A percentile compares a stretch with the other conserved stretches of the same genome.
These are phyloP conservation scores for Aspergillus ellipticus DNA, from an alignment of 495 filamentous ascomycete species.

Conservation along the genomic window DNA sequence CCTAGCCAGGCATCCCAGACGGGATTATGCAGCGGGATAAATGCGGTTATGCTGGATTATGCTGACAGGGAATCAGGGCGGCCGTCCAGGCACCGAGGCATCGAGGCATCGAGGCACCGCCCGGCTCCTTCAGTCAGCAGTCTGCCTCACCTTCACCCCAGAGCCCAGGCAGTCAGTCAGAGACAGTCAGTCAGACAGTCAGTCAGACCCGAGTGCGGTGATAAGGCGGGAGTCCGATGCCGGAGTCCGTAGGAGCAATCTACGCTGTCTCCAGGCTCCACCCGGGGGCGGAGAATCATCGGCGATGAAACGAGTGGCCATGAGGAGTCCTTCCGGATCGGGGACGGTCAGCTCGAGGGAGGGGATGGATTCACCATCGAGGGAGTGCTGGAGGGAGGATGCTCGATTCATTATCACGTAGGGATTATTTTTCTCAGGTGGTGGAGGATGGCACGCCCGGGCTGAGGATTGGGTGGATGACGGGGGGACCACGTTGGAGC, in stretches of 20 bases:
- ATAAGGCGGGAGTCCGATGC: not conserved
- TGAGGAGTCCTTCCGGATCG: no score
- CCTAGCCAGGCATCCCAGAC: not conserved
- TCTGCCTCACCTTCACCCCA: not conserved
- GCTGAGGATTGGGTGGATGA: no score
- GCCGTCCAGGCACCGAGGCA: no score
- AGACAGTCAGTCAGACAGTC: not conserved
- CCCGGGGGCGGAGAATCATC: not conserved
- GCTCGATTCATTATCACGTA: not conserved
- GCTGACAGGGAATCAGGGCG: not conserved
- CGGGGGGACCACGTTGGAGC: slow-evolving; percentile 1
- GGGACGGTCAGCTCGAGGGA: not conserved
- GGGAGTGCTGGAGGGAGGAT: no score
- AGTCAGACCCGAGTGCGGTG: not conserved
- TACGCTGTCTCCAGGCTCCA: not conserved
- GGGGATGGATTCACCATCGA: no score
- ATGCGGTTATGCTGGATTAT: not conserved
- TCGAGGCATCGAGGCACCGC: no score
- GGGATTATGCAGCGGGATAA: not conserved
- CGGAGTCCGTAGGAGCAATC: not conserved
- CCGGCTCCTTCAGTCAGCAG: no score
- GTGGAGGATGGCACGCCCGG: no score
- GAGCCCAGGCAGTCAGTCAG: not conserved
- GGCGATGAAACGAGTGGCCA: not conserved
- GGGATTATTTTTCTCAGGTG: not conserved